Evolutionary conservation across 495 filamentous ascomycete species (phyloP), one percentile per base, ranked within the genome.

Genomic region (Mycothermus thermophilus): DNA sequence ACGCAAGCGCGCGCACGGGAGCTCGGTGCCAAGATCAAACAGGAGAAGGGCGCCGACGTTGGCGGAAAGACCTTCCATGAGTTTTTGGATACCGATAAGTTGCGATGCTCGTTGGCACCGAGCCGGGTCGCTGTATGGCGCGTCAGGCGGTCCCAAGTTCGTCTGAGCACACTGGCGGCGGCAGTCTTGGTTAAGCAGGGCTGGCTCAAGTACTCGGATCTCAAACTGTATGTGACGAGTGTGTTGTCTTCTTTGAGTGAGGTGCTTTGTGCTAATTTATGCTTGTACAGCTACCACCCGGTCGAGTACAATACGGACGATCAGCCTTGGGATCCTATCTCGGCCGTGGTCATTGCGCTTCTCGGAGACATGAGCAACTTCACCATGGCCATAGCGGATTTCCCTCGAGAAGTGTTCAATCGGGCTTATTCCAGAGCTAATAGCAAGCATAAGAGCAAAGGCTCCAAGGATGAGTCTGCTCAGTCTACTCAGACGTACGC

Each of bases 331-430:
- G 75, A 84, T 38, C 81, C 81, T 1, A 67, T 87, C 12, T 73
- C 77, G 6, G 81, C 80, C 10, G 72, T 70, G 20, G 74, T 82
- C 1, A 72, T 75, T 12, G 80, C 83, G 0, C 53, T 94, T 2
- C 59, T 88, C 10, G 83, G 83, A 4, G 81, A 83, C 6, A 62
- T 83, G 23, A 66, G 74, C 11, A 77, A 66, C 38, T 71, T 96
- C 31, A 67, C 79, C 47, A 81, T 88, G 67, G 85, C 83, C 1
- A 60, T 87, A 20, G 81, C 80, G 4, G 84, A 92, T 43, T 72
- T 95, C 15, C 87, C 88, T 0, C 62, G 69, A 10, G 80, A 80
- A 11, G 69, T 93, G 12, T 75, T 83, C 40, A 44, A 44, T 20
- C 70, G 70, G 39, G 58, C 38, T 56, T 4, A 54, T n/a, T n/a